A percentile compares a stretch with the other conserved stretches of the same genome.
Conservation (phyloP, 768 basidiomycete species). For the Hirschioporus abietinus region DNA sequence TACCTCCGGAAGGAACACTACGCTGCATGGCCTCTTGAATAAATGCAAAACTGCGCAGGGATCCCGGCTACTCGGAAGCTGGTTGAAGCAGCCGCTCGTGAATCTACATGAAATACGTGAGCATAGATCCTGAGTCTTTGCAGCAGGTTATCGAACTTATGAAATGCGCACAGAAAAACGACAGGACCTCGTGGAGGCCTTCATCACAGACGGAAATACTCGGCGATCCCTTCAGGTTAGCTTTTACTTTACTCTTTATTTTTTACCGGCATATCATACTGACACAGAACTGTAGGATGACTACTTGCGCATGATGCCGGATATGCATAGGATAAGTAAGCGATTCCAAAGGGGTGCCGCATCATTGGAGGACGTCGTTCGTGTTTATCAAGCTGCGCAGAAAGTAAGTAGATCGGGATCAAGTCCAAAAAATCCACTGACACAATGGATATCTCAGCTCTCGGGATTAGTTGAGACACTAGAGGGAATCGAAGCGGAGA, state of each 20-base stretch:
- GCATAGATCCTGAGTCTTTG: conserved; percentile 22
- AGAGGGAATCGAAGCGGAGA: conserved; percentile 40
- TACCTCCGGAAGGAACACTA: conserved; percentile 72
- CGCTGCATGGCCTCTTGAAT: conserved; percentile 84
- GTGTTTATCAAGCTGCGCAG: conserved; percentile 89
- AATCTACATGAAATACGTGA: conserved; percentile 89
- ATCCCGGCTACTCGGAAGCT: conserved; percentile 76
- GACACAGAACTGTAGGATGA: conserved; percentile 53
- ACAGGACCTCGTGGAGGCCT: conserved; percentile 82
- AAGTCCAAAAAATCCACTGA: conserved; percentile 2
- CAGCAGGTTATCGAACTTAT: not conserved
- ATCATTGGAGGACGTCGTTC: conserved; percentile 89
- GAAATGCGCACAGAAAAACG: conserved; percentile 54
- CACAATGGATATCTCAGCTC: conserved; percentile 37
- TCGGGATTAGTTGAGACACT: conserved; percentile 69
- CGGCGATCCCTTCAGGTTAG: conserved; percentile 68
- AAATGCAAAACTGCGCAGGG: conserved; percentile 97
- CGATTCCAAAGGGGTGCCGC: conserved; percentile 83
- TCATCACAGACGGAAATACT: conserved; percentile 72
- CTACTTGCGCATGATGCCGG: conserved; percentile 86
- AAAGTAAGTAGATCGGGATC: conserved; percentile 44
- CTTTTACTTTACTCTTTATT: not conserved
- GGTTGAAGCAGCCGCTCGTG: conserved; percentile 94
- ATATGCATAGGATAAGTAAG: conserved; percentile 88
- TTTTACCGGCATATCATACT: conserved; percentile 6